Conservation (phyloP, 495 filamentous ascomycete species). For the Penicillium fimorum region DNA sequence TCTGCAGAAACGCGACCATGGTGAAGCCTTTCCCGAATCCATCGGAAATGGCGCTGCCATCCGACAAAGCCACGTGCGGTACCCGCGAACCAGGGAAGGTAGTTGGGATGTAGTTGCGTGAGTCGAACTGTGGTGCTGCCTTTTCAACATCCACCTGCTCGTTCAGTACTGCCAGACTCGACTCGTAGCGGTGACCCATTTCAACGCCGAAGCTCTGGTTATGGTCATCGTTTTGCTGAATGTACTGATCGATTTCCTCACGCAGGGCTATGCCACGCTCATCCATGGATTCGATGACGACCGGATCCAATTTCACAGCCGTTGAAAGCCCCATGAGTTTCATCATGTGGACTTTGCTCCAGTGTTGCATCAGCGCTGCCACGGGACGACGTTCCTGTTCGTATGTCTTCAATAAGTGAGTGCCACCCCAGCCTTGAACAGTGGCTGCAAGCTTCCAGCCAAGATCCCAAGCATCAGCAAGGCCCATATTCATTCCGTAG, state of each 20-base stretch:
- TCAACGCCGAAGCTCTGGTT: constrained; percentile 17
- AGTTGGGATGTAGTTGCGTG: constrained; percentile 15
- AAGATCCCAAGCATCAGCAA: constrained; percentile 45
- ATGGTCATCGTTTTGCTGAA: constrained; percentile 13
- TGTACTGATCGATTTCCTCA: background rate
- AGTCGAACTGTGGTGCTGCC: constrained; percentile 13
- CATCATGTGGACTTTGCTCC: constrained; percentile 6
- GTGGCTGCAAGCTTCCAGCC: constrained; percentile 33
- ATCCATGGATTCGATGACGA: constrained; percentile 2
- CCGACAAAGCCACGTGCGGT: constrained; percentile 30
- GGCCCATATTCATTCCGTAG: constrained; percentile 71
- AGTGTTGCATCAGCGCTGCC: background rate
- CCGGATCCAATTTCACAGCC: constrained; percentile 7
- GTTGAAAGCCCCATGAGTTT: constrained; percentile 6
- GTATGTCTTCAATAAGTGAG: constrained; percentile 23
- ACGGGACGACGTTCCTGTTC: constrained; percentile 27
- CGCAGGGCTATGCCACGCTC: constrained; percentile 1
- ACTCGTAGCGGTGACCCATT: constrained; percentile 14
- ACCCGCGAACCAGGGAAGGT: constrained; percentile 29
- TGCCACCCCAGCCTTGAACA: constrained; percentile 20
- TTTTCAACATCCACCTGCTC: constrained; percentile 2
- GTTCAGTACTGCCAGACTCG: background rate
- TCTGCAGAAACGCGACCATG: constrained; percentile 22
- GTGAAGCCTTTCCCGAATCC: constrained; percentile 26
- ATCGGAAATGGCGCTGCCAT: constrained; percentile 22